phyloP scores from a whole-genome alignment of 768 basidiomycete species.

The Naganishia kalamii region DNA sequence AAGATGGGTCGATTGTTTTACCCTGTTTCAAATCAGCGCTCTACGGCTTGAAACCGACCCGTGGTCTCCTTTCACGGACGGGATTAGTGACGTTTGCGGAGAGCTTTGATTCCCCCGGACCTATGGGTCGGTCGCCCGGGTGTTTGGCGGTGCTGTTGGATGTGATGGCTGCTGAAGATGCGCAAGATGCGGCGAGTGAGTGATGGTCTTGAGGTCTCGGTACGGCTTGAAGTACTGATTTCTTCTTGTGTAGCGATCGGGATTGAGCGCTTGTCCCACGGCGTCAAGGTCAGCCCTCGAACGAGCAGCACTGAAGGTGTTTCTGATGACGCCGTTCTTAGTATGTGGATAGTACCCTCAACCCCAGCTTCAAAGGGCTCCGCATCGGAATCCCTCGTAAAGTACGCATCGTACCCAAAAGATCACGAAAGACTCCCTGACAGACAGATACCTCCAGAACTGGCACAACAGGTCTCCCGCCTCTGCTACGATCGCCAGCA shows the following conservation, averaged over 20 bases:
- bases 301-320: neutral
- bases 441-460: no score
- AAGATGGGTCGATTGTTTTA: slow-evolving; percentile 14
- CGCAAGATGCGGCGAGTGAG: slow-evolving; percentile 2
- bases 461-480: slow-evolving; percentile 15
- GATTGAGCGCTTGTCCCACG: no score
- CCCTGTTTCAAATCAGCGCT: slow-evolving; percentile 22
- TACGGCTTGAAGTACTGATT: no score
- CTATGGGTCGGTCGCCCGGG: slow-evolving; percentile 13
- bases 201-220: no score
- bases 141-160: slow-evolving; percentile 19
- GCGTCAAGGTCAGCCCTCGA: no score
- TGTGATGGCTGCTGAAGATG: neutral
- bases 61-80: slow-evolving; percentile 18
- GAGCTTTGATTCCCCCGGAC: slow-evolving; percentile 17
- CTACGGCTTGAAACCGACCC: slow-evolving; percentile 30
- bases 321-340: neutral
- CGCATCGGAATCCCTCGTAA: neutral
- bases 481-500: slow-evolving; percentile 10
- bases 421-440: neutral
- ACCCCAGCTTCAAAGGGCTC: neutral
- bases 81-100: slow-evolving; percentile 19
- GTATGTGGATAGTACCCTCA: slow-evolving; percentile 15
- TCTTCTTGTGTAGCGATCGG: no score
- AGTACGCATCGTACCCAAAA: neutral